Conservation (phyloP, 192 early-diverging fungal genomes). For the Diversispora epigaea region DNA sequence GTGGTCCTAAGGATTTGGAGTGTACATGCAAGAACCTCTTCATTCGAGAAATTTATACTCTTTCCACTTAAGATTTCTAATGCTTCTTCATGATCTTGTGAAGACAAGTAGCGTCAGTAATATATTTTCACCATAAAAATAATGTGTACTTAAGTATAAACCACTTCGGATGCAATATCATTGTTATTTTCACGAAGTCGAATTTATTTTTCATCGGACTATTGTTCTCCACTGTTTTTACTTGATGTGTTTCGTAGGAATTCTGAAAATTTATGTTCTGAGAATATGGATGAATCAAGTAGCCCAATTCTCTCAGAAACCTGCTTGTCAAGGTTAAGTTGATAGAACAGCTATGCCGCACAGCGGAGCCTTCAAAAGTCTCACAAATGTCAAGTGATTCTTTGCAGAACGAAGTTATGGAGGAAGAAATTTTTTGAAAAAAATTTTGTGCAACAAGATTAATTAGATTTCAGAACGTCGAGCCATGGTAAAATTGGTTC, state of each 20-base stretch:
- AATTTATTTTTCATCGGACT: too few species aligned
- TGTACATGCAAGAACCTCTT: too few species aligned
- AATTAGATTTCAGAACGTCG: not conserved
- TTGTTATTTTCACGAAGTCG: too few species aligned
- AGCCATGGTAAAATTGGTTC: not conserved
- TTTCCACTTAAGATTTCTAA: too few species aligned
- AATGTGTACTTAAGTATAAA: too few species aligned
- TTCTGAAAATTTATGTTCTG: constrained; percentile 4
- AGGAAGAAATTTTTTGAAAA: not conserved
- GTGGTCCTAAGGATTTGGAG: too few species aligned
- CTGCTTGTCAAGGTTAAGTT: not conserved
- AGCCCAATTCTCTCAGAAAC: constrained; percentile 1
- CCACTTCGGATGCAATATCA: too few species aligned
- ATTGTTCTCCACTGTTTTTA: too few species aligned
- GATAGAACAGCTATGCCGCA: not conserved
- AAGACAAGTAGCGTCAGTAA: too few species aligned
- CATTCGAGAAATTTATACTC: too few species aligned
- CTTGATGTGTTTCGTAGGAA: not conserved
- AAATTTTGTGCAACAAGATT: not conserved
- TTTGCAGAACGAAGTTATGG: not conserved
- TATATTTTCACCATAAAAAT: too few species aligned
- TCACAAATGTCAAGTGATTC: not conserved
- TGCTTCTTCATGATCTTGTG: too few species aligned
- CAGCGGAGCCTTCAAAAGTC: not conserved
- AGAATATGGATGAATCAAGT: constrained; percentile 7